These are phyloP conservation scores for Aechmea fasciata DNA, from an alignment of 176 grass and related monocot species.

Conservation along the genomic window DNA sequence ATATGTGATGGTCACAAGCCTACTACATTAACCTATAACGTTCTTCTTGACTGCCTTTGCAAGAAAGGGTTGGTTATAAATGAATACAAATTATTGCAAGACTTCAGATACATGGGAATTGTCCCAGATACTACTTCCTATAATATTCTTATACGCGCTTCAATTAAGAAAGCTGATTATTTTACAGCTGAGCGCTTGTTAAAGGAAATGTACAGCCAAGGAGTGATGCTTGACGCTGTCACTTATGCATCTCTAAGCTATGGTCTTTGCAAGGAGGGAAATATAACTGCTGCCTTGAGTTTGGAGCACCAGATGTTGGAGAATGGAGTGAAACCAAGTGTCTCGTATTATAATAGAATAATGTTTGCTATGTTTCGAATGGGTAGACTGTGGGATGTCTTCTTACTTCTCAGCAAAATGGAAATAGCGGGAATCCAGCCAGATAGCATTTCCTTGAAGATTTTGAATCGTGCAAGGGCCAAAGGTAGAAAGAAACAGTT, in stretches of 20 bases:
- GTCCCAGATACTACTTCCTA: conserved; percentile 21
- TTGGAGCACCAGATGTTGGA: conserved; percentile 16
- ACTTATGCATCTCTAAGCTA: conserved; percentile 22
- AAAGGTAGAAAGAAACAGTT: conserved; percentile 19
- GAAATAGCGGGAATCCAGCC: conserved; percentile 21
- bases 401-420: conserved; percentile 23
- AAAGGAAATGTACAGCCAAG: conserved; percentile 11
- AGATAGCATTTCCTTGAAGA: conserved; percentile 24
- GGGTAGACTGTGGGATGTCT: conserved; percentile 21
- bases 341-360: conserved; percentile 29
- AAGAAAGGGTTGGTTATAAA: conserved; percentile 13
- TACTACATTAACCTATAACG: conserved; percentile 18
- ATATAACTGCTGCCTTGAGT: conserved; percentile 10
- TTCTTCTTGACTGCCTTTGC: conserved; percentile 19
- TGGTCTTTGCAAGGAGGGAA: conserved; percentile 18
- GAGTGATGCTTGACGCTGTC: conserved; percentile 14
- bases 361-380: conserved; percentile 23
- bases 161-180: conserved; percentile 15
- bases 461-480: conserved; percentile 13
- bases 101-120: conserved; percentile 9
- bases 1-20: conserved; percentile 13
- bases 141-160: conserved; percentile 32
- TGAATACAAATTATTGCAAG: conserved; percentile 14
- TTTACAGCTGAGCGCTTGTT: conserved; percentile 4
- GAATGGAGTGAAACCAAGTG: conserved; percentile 8